A percentile compares a stretch with the other conserved stretches of the same genome.
phyloP scores from a whole-genome alignment of 73 alveolate genomes.

The Paramecium primaurelia region DNA sequence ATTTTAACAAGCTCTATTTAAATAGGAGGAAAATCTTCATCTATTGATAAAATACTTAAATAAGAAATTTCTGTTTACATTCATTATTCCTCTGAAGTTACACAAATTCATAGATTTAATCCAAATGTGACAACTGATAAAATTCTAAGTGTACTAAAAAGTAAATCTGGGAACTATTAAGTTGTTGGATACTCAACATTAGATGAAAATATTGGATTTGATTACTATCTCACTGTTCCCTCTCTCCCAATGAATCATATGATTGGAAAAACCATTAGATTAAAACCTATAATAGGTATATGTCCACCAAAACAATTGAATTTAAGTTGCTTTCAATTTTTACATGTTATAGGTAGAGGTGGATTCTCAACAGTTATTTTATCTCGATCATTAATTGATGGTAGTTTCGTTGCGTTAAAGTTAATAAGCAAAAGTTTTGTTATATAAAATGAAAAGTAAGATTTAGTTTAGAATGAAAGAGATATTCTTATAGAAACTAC shows the following conservation, averaged over 20 bases:
- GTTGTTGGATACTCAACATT: background rate
- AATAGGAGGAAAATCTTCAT: background rate
- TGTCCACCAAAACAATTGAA: constrained; percentile 1
- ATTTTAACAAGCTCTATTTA: background rate
- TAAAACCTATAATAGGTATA: constrained; percentile 9
- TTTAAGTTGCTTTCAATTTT: constrained; percentile 67
- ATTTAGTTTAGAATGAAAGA: constrained; percentile 55
- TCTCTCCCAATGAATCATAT: constrained; percentile 24
- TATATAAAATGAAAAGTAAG: constrained; percentile 52
- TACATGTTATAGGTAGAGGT: constrained; percentile 83
- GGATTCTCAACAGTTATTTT: constrained; percentile 78
- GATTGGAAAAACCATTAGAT: background rate
- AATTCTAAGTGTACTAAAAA: background rate
- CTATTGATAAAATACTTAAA: background rate
- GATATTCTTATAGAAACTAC: constrained; percentile 51
- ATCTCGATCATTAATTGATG: constrained; percentile 72
- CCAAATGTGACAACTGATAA: background rate
- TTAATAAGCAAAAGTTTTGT: constrained; percentile 56
- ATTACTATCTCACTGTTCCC: constrained; percentile 41
- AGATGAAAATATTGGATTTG: constrained; percentile 44
- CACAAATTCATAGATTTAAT: background rate
- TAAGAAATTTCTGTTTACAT: background rate
- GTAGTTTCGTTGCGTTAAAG: constrained; percentile 79
- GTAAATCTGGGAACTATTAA: background rate
- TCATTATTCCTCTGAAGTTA: background rate